These are phyloP conservation scores for Fagus crenata DNA, from an alignment of 306 rosid genomes.

Conservation along the genomic window DNA sequence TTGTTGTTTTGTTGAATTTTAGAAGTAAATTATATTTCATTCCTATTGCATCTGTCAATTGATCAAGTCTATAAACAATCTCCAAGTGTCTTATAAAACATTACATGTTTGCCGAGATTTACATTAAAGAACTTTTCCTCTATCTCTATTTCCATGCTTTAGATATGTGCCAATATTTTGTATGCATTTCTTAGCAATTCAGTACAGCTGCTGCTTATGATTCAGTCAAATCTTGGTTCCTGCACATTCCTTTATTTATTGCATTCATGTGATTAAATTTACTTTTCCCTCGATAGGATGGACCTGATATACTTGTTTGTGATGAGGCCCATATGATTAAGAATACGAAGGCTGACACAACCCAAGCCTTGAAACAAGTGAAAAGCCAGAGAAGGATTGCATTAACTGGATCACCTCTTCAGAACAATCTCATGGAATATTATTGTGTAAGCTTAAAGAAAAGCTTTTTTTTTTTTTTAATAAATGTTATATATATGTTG, in stretches of 20 bases:
- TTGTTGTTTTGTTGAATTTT: not conserved
- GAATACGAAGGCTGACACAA: conserved; percentile 84
- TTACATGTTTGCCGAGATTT: not conserved
- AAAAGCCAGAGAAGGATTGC: conserved; percentile 97
- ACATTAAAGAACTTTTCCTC: not conserved
- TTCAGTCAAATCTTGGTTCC: not conserved
- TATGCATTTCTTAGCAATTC: not conserved
- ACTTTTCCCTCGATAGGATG: conserved; percentile 61
- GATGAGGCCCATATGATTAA: conserved; percentile 97
- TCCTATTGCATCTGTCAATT: not conserved
- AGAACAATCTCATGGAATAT: conserved; percentile 99
- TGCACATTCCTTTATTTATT: conserved; percentile 8
- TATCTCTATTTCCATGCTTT: not conserved
- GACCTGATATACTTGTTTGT: conserved; percentile 97
- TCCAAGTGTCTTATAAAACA: not conserved
- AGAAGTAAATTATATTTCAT: not conserved
- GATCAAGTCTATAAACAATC: not conserved
- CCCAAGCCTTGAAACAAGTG: conserved; percentile 95
- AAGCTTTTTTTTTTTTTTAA: conserved; percentile 13
- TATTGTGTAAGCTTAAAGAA: conserved; percentile 70
- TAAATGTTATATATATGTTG: not conserved
- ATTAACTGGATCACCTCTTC: conserved; percentile 95
- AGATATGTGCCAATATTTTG: no score
- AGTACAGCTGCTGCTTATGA: not conserved
- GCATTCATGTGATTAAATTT: conserved; percentile 26